Conservation (phyloP, 805 yeast genomes). For the Candida nonsorbophila region DNA sequence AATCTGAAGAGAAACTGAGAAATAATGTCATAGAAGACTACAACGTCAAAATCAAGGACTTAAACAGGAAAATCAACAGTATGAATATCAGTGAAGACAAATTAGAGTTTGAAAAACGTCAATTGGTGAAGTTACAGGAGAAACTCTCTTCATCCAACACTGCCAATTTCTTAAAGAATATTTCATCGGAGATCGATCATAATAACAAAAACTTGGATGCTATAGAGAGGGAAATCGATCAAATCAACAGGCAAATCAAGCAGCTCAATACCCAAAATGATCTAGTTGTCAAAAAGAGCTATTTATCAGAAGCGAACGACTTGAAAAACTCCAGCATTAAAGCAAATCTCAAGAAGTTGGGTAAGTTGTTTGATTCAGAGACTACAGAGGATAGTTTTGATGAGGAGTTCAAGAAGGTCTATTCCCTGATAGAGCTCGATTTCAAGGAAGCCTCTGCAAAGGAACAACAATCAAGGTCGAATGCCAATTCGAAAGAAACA, state of each 20-base stretch:
- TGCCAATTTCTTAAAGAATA: conserved; percentile 3
- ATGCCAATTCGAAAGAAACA: no score
- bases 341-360: conserved; percentile 1
- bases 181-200: conserved; percentile 4
- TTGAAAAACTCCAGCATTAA: conserved; percentile 3
- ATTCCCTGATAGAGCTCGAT: no score
- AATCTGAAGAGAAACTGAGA: conserved; percentile 5
- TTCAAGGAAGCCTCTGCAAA: no score
- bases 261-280: conserved; percentile 7
- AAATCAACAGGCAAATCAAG: conserved; percentile 5
- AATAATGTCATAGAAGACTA: conserved; percentile 3
- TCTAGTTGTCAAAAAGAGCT: conserved; percentile 7
- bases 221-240: conserved; percentile 15
- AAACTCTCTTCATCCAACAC: conserved; percentile 18
- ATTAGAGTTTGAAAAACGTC: conserved; percentile 40
- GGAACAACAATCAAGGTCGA: no score
- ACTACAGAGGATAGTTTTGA: conserved; percentile 2
- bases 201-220: conserved; percentile 14
- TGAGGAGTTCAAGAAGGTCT: conserved; percentile 1
- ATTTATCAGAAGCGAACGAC: conserved; percentile 9
- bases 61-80: conserved; percentile 25
- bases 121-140: conserved; percentile 31
- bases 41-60: conserved; percentile 3
- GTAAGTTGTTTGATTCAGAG: background rate
- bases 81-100: conserved; percentile 27